Base-by-base conservation (phyloP, 345 rosid genomes). In the Eucalyptus fibrosa region DNA sequence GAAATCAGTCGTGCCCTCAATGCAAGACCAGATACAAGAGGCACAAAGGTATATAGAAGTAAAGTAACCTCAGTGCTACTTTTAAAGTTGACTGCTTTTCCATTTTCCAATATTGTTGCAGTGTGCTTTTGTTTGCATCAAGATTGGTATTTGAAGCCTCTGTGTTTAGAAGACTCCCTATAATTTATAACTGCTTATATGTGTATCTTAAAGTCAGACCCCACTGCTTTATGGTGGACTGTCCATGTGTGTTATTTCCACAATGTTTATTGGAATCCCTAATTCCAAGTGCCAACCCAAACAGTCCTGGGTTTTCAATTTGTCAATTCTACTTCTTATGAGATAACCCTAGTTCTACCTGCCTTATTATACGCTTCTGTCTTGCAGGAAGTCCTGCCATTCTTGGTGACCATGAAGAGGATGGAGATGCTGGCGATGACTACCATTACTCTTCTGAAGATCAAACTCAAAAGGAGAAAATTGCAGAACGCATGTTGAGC, bases 1-100 rank as follows among this genome's bases (percentile, higher is more conserved):
- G 98, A 89, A 98, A 95, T 89, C 97, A 96, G 91, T 95, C 97
- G 19, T 98, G 99, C 92, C 99, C 98, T 89, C 98, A 96, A 87
- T 98, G 99, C 95, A 98, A 98, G 94, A 95, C 99, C 32, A 92
- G 94, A 90, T 98, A 98, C 95, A 95, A 90, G 95, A 95, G 94
- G 89, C 99, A 91, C 91, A 96, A 95, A 92, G 99, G 99, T 94
- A 67, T 60, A 88, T 92, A 45, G 26, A 77, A 77, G 47, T 40
- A 77, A 37, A 40, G 26, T 77, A 37, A 77, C 85, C 26, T 40
- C 15, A 40, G 47, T 37, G 85, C 83, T 77, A 21, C 85, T 40
- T 77, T 77, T 40, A 77, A 77, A 77, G 85, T 77, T 40, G 85
- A 77, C 85, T 40, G 47, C 47, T 77, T 26, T 77, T 40, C 85